Evolutionary conservation across 148 eudicot species (phyloP), one percentile per base, ranked within the genome.

Genomic region (Salicornia ramosissima): DNA sequence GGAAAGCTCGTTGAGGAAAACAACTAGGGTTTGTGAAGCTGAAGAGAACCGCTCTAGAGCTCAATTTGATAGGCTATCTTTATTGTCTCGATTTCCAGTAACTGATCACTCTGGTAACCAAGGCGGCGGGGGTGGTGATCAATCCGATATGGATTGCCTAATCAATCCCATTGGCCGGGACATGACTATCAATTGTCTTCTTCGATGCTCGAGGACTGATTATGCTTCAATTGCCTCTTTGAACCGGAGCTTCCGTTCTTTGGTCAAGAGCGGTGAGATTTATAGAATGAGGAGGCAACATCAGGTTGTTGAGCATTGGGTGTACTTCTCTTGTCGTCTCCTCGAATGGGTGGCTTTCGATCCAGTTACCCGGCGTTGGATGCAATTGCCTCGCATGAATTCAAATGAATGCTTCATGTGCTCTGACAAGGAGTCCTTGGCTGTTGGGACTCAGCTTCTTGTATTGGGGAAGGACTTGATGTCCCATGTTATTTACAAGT

Each of bases 291-390:
- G 98, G 81, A 75, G 91, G 54, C 65, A 70, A 43, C 73, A 75
- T 52, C 87, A 83, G 10, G 78, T 90, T 8, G 61, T 85, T 31
- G 98, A 92, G 75, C 96, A 90, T 72, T 92, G 96, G 96, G 86
- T 92, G 16, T 90, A 86, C 70, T 85, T 92, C 60, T 88, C 98
- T 19, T 92, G 98, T 81, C 85, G 83, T 57, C 79, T 88, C 68
- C 90, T 92, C 10, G 94, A 85, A 55, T 92, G 98, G 98, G 96
- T 86, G 46, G 91, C 98, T 9, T 92, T 92, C 71, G 90, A 92
- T 78, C 98, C 98, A 0, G 70, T 18, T 64, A 79, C 82, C n/a
- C 77, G 81, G 14, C 86, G 78, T 33, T 92, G 98, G 98, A 90
- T 90, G 94, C 77, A 73, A 2, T 65, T 92, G 66, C 98, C 98